phyloP scores from a whole-genome alignment of 1,284 basidiomycete genomes.

The Thelephora terrestris region DNA sequence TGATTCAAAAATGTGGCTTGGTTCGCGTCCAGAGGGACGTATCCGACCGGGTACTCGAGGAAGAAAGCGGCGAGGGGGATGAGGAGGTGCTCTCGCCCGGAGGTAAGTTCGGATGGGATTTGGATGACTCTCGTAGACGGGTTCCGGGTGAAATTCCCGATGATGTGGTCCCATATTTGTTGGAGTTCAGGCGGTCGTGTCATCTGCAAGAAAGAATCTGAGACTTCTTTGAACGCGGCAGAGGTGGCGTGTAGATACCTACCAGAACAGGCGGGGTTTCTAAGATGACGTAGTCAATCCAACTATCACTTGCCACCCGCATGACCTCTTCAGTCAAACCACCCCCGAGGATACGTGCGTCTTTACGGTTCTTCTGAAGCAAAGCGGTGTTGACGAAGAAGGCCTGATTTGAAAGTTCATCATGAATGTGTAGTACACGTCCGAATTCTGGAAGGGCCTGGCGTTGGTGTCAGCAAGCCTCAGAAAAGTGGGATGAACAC shows the following conservation, averaged over 20 bases:
- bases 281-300: slow-evolving; percentile 6
- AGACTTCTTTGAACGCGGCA: background rate
- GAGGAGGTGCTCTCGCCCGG: slow-evolving; percentile 11
- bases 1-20: slow-evolving; percentile 30
- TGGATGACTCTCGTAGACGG: slow-evolving; percentile 1
- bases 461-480: background rate
- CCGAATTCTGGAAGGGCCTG: slow-evolving; percentile 22
- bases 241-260: slow-evolving; percentile 1
- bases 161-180: background rate
- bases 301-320: background rate
- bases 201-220: background rate
- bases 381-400: slow-evolving; percentile 32
- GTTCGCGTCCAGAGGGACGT: slow-evolving; percentile 28
- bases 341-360: slow-evolving; percentile 12
- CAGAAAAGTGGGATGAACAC: background rate
- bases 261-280: slow-evolving; percentile 6
- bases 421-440: slow-evolving; percentile 29
- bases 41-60: slow-evolving; percentile 49
- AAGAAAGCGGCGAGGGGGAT: slow-evolving; percentile 43
- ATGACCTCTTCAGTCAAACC: background rate
- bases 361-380: slow-evolving; percentile 13
- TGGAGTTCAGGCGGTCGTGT: background rate
- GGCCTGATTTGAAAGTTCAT: slow-evolving; percentile 31
- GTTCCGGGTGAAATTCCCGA: slow-evolving; percentile 1
- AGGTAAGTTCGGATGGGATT: slow-evolving; percentile 3